Evolutionary conservation across 345 rosid genomes (phyloP).

Genomic region (Citrus unshiu): DNA sequence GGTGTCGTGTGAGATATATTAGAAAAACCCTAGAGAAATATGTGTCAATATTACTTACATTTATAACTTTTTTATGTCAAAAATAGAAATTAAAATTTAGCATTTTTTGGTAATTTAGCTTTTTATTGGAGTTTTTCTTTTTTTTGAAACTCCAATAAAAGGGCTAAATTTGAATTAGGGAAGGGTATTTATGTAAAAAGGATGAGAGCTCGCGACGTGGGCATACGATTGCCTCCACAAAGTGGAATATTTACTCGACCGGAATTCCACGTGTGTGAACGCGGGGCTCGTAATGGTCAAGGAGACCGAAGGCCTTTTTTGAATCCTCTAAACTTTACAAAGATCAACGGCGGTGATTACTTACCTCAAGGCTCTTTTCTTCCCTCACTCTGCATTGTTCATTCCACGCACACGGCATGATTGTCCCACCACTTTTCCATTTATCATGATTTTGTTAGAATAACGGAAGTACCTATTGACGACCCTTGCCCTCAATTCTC

Average conservation of each 20-base stretch:
- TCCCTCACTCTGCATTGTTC: neutral
- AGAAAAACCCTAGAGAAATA: no score
- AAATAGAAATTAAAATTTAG: no score
- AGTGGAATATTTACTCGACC: conserved; percentile 9
- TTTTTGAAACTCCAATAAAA: no score
- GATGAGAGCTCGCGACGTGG: neutral
- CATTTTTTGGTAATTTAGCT: no score
- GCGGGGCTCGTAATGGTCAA: conserved; percentile 21
- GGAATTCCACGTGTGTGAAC: conserved; percentile 36
- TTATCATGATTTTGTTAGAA: conserved; percentile 32
- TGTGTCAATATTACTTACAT: no score
- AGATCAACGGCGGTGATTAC: conserved; percentile 36
- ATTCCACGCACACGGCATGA: conserved; percentile 37
- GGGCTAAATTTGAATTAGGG: neutral
- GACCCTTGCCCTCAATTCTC: neutral
- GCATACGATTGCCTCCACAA: conserved; percentile 15
- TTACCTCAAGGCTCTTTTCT: conserved; percentile 9
- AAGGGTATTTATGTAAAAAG: conserved; percentile 10
- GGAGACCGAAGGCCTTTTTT: conserved; percentile 19
- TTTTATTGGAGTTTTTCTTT: no score
- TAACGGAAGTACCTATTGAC: conserved; percentile 31
- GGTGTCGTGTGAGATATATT: no score
- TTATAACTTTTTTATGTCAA: no score
- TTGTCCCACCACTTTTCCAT: conserved; percentile 32
- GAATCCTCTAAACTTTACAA: neutral